phyloP scores from a whole-genome alignment of 2,329 filamentous ascomycete species.

The Ilyonectria robusta region DNA sequence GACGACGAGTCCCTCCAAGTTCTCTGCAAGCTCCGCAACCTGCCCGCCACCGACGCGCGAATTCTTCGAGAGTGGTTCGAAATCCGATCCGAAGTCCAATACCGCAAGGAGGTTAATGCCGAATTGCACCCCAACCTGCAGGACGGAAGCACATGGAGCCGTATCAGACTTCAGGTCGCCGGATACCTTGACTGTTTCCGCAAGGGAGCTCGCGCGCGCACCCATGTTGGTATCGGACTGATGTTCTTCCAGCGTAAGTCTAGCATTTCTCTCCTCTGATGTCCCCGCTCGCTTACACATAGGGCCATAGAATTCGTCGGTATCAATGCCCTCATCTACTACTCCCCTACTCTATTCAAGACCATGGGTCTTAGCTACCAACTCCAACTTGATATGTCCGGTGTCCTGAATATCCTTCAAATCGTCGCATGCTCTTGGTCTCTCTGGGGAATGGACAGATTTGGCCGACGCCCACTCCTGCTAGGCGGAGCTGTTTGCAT shows the following conservation, averaged over 20 bases:
- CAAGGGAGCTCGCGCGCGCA: slow-evolving; percentile 61
- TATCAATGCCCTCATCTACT: slow-evolving; percentile 67
- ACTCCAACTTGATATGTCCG: slow-evolving; percentile 51
- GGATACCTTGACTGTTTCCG: slow-evolving; percentile 66
- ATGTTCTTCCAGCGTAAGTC: slow-evolving; percentile 68
- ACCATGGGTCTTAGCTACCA: slow-evolving; percentile 63
- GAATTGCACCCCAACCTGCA: slow-evolving; percentile 49
- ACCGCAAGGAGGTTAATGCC: slow-evolving; percentile 44
- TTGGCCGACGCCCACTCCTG: slow-evolving; percentile 43
- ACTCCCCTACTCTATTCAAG: slow-evolving; percentile 70
- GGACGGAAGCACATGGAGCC: slow-evolving; percentile 39
- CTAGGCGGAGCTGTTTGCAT: slow-evolving; percentile 44
- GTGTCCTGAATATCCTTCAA: slow-evolving; percentile 49
- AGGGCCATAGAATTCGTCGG: slow-evolving; percentile 38
- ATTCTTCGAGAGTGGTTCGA: slow-evolving; percentile 44
- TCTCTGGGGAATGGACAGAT: slow-evolving; percentile 58
- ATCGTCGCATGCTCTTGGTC: slow-evolving; percentile 57
- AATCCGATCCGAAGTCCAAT: slow-evolving; percentile 44
- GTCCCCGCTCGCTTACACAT: not conserved
- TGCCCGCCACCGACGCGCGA: slow-evolving; percentile 39
- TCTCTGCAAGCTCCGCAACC: slow-evolving; percentile 39
- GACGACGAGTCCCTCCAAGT: slow-evolving; percentile 42
- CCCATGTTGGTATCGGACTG: slow-evolving; percentile 62
- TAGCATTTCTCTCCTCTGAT: not conserved
- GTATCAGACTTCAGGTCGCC: slow-evolving; percentile 61